A percentile compares a stretch with the other conserved stretches of the same genome.
Conservation (phyloP, 2,329 filamentous ascomycete species). For the Xylariaceae sp. region DNA sequence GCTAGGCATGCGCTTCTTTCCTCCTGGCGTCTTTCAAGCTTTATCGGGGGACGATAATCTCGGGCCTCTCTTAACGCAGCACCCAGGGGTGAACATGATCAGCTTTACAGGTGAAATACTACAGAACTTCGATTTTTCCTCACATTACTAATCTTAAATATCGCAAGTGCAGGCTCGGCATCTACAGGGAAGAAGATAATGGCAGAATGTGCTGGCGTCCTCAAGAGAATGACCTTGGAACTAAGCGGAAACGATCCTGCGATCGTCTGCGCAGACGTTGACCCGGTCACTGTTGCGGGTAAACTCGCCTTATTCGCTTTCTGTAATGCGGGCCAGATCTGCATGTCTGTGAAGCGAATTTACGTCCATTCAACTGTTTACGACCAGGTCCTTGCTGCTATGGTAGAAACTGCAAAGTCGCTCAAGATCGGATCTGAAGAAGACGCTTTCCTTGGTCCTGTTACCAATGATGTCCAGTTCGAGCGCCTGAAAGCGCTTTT, state of each 20-base stretch:
- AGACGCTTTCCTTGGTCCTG: slow-evolving; percentile 12
- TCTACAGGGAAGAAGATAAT: slow-evolving; percentile 59
- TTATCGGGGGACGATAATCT: slow-evolving; percentile 59
- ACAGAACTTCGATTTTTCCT: too few relatives aligned
- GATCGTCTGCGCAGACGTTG: slow-evolving; percentile 56
- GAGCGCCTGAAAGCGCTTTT: slow-evolving; percentile 22
- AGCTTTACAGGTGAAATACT: slow-evolving; percentile 64
- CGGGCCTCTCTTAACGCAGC: slow-evolving; percentile 55
- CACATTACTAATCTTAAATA: too few relatives aligned
- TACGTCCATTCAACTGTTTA: slow-evolving; percentile 48
- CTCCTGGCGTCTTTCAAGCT: slow-evolving; percentile 59
- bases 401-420: slow-evolving; percentile 35
- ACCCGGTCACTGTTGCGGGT: slow-evolving; percentile 36
- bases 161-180: slow-evolving; percentile 18
- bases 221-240: slow-evolving; percentile 63
- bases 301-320: slow-evolving; percentile 38
- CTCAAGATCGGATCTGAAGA: slow-evolving; percentile 3
- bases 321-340: slow-evolving; percentile 49
- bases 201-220: slow-evolving; percentile 50
- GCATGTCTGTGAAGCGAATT: background rate
- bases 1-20: slow-evolving; percentile 55
- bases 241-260: slow-evolving; percentile 60
- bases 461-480: slow-evolving; percentile 22
- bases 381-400: slow-evolving; percentile 41
- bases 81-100: slow-evolving; percentile 60